Evolutionary conservation across 306 rosid genomes (phyloP).

Genomic region (Lotus japonicus): DNA sequence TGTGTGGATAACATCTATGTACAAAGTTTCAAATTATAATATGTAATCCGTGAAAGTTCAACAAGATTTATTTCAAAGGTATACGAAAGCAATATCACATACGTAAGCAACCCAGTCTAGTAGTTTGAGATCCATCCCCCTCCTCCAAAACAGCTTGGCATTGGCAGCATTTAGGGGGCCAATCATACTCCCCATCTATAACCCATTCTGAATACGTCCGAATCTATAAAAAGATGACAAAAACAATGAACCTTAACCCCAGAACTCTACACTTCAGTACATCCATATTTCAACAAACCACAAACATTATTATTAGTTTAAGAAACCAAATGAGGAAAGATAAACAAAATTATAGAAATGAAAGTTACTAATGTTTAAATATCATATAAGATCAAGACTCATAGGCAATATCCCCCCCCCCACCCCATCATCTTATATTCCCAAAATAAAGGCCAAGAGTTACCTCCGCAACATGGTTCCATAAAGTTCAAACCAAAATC

Average conservation of each 20-base stretch:
- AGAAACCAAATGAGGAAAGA: neutral
- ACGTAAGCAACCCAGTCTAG: slow-evolving; percentile 98
- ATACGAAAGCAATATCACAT: slow-evolving; percentile 40
- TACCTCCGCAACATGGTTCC: neutral
- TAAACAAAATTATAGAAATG: neutral
- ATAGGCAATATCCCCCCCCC: neutral
- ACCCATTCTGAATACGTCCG: slow-evolving; percentile 99
- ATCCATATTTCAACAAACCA: neutral
- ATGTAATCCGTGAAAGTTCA: slow-evolving; percentile 16
- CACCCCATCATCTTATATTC: neutral
- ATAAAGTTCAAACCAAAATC: slow-evolving; percentile 15
- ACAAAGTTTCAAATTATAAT: slow-evolving; percentile 25
- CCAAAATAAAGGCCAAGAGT: neutral
- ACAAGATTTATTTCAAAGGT: slow-evolving; percentile 6
- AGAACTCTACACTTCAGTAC: slow-evolving; percentile 5
- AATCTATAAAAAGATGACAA: slow-evolving; percentile 43
- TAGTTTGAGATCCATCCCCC: slow-evolving; percentile 61
- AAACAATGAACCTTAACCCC: slow-evolving; percentile 14
- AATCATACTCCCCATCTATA: slow-evolving; percentile 88
- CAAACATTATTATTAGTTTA: neutral
- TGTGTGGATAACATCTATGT: slow-evolving; percentile 79
- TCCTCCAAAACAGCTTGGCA: slow-evolving; percentile 72
- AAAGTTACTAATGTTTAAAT: neutral
- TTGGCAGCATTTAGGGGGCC: slow-evolving; percentile 92
- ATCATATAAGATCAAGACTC: neutral